Conservation (phyloP, 1,139 yeast species). For the Hyphopichia burtonii region DNA sequence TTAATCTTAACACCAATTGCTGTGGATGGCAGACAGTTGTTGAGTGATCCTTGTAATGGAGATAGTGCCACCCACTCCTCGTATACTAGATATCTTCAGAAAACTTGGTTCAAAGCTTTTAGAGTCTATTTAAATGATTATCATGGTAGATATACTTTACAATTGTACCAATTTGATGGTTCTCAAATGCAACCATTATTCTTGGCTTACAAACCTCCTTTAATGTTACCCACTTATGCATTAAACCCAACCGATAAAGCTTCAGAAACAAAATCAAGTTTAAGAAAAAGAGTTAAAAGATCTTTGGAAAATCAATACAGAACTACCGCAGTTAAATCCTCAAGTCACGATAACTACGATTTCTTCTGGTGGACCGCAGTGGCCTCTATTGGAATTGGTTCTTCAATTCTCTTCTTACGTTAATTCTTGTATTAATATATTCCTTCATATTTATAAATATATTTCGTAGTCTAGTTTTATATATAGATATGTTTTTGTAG, state of each 20-base stretch:
- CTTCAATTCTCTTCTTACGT: conserved; percentile 21
- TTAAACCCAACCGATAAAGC: conserved; percentile 74
- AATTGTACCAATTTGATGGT: conserved; percentile 80
- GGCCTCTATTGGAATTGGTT: conserved; percentile 23
- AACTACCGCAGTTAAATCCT: conserved; percentile 66
- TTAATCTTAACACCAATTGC: conserved; percentile 68
- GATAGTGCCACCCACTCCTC: conserved; percentile 49
- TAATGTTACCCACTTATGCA: conserved; percentile 92
- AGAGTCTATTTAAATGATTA: conserved; percentile 67
- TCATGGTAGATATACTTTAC: conserved; percentile 78
- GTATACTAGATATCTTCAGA: conserved; percentile 72
- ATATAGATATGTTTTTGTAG: no score
- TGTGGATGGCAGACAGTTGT: conserved; percentile 90
- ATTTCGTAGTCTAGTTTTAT: no score
- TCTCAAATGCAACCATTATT: conserved; percentile 81
- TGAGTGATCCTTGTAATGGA: conserved; percentile 75
- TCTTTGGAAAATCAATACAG: conserved; percentile 76
- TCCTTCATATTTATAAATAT: no score
- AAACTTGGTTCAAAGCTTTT: conserved; percentile 59
- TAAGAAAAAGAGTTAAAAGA: conserved; percentile 57
- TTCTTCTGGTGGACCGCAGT: conserved; percentile 46
- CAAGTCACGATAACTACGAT: conserved; percentile 42
- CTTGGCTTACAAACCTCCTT: conserved; percentile 88
- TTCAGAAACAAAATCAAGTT: conserved; percentile 36
- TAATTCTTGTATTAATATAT: conserved; percentile 4